Conservation (phyloP, 139 green algal species). For the Eudorina sp. region DNA sequence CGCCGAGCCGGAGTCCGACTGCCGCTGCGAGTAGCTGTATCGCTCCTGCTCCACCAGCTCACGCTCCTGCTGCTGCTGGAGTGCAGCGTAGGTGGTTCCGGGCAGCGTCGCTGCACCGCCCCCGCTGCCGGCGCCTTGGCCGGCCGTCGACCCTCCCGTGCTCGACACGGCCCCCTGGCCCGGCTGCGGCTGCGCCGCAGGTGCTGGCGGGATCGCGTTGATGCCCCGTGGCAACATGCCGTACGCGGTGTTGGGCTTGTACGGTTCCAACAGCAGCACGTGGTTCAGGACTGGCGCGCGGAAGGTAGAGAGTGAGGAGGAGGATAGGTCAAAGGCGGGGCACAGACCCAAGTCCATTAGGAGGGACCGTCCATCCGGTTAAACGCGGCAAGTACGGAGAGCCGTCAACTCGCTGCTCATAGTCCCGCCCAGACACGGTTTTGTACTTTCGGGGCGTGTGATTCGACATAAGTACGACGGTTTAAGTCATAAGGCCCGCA, state of each 20-base stretch:
- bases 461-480: too few species aligned
- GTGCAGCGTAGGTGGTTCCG: slow-evolving; percentile 32
- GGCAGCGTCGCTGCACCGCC: neutral
- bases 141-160: neutral
- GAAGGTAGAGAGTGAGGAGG: too few species aligned
- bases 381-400: too few species aligned
- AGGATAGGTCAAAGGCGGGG: too few species aligned
- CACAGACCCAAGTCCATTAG: too few species aligned
- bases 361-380: too few species aligned
- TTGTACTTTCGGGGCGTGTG: too few species aligned
- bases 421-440: too few species aligned
- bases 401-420: too few species aligned
- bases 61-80: slow-evolving; percentile 41
- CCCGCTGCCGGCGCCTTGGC: neutral
- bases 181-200: neutral
- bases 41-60: neutral
- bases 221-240: neutral
- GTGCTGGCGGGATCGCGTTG: neutral
- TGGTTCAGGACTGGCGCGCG: slow-evolving; percentile 3
- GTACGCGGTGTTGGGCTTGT: neutral
- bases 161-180: neutral
- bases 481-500: too few species aligned
- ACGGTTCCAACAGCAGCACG: slow-evolving; percentile 26
- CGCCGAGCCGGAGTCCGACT: neutral
- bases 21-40: too few species aligned